Evolutionary conservation across 2,329 filamentous ascomycete genomes (phyloP).

Genomic region (Rhynchosporium graminicola): DNA sequence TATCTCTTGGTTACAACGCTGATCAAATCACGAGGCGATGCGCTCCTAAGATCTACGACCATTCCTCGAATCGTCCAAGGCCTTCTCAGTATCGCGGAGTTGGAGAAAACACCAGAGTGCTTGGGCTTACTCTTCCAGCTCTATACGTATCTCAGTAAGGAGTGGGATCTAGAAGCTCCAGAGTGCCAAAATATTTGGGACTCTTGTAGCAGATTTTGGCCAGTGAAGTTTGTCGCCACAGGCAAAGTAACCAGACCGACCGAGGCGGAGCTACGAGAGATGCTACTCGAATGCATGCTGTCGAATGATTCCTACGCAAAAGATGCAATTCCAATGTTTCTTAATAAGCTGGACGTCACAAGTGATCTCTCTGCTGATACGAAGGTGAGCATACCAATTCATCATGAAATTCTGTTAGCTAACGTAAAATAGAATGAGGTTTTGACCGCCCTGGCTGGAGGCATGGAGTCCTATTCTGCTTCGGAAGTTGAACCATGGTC

Average conservation of each 20-base stretch:
- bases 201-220: constrained; percentile 38
- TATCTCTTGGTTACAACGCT: constrained; percentile 30
- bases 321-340: constrained; percentile 30
- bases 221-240: constrained; percentile 32
- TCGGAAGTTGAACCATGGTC: constrained; percentile 27
- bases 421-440: constrained; percentile 35
- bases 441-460: constrained; percentile 29
- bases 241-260: constrained; percentile 25
- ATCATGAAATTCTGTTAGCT: constrained; percentile 11
- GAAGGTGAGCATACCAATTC: constrained; percentile 32
- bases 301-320: constrained; percentile 35
- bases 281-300: constrained; percentile 35
- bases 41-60: constrained; percentile 28
- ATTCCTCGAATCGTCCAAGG: constrained; percentile 29
- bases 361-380: constrained; percentile 34
- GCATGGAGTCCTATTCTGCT: constrained; percentile 29
- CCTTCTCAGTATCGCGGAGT: constrained; percentile 30
- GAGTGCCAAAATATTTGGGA: constrained; percentile 32
- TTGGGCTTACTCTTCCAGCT: constrained; percentile 34
- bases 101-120: constrained; percentile 37
- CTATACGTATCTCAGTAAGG: constrained; percentile 29
- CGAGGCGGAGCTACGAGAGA: constrained; percentile 29
- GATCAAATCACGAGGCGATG: constrained; percentile 21
- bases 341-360: constrained; percentile 33
- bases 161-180: constrained; percentile 25